Evolutionary conservation across 2,329 filamentous ascomycete species (phyloP), one percentile per base, ranked within the genome.

Genomic region (Neoarthrinium moseri): DNA sequence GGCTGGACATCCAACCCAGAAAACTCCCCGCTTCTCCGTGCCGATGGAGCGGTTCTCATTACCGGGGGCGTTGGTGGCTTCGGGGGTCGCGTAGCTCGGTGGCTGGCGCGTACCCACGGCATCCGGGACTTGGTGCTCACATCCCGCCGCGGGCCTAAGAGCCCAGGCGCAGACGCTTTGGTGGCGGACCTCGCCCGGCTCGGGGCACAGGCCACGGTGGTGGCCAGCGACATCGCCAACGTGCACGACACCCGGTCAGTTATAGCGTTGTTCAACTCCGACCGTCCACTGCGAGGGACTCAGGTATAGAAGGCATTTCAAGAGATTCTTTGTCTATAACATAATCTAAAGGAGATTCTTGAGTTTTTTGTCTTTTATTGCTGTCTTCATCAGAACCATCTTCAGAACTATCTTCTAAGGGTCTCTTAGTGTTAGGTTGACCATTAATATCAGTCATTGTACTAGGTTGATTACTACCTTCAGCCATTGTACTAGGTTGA

Each of bases 281-380:
- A 56, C n/a, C 52, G 58, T 15, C 60, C 61, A n/a, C 46, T 64
- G 34, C 52, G 61, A 17, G 61, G 59, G n/a, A n/a, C n/a, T n/a
- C 20, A n/a, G n/a, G n/a, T n/a, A n/a, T n/a, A n/a, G n/a, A n/a
- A n/a, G n/a, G n/a, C n/a, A n/a, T n/a, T n/a, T n/a, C n/a, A n/a
- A n/a, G n/a, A n/a, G n/a, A n/a, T n/a, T n/a, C n/a, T n/a, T n/a
- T n/a, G n/a, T n/a, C n/a, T n/a, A n/a, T n/a, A n/a, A n/a, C n/a
- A n/a, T n/a, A n/a, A n/a, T n/a, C n/a, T n/a, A n/a, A n/a, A n/a
- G n/a, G n/a, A n/a, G n/a, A n/a, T n/a, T n/a, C n/a, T n/a, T n/a
- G n/a, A n/a, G n/a, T n/a, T n/a, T n/a, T n/a, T n/a, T n/a, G n/a
- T n/a, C n/a, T n/a, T n/a, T n/a, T n/a, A n/a, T n/a, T n/a, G n/a